Conservation (phyloP, 2,329 filamentous ascomycete species). For the Diplocarpon rosae region DNA sequence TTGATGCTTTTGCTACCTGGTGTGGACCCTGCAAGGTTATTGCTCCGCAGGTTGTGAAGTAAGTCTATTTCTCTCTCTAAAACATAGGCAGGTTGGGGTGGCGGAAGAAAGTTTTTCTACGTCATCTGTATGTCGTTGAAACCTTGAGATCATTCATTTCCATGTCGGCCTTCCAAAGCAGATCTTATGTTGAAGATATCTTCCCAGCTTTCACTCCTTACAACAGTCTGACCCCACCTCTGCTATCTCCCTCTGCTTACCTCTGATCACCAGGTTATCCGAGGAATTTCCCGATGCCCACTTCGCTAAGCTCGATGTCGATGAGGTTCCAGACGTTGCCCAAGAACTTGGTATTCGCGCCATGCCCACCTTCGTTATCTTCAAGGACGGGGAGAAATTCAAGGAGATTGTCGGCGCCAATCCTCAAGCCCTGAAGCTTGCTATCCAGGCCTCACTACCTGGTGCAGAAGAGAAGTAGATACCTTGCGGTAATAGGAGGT, state of each 20-base stretch:
- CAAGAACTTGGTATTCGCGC: constrained; percentile 71
- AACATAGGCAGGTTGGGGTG: background rate
- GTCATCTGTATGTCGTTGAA: background rate
- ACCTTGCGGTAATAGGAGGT: no score
- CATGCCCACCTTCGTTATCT: constrained; percentile 87
- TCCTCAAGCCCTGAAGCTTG: constrained; percentile 50
- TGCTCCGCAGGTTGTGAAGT: constrained; percentile 61
- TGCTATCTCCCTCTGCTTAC: no score
- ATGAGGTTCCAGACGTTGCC: constrained; percentile 64
- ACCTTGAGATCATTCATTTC: background rate
- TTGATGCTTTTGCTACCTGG: constrained; percentile 86
- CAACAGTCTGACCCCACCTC: no score
- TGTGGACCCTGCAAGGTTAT: constrained; percentile 94
- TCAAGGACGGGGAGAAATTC: constrained; percentile 66
- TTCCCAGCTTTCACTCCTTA: no score
- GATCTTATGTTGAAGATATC: no score
- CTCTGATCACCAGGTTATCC: constrained; percentile 38
- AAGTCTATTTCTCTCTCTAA: constrained; percentile 26
- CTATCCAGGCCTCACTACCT: constrained; percentile 12
- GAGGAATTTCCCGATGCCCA: constrained; percentile 47
- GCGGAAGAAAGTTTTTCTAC: background rate
- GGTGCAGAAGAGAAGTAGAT: no score
- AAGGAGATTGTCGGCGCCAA: constrained; percentile 72
- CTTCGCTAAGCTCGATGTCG: constrained; percentile 90
- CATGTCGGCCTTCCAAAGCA: no score